Percentiles rank a stretch among this genome's conserved stretches.
Evolutionary conservation across 768 basidiomycete genomes (phyloP).

Genomic region (Tricholoma hemisulphureum): DNA sequence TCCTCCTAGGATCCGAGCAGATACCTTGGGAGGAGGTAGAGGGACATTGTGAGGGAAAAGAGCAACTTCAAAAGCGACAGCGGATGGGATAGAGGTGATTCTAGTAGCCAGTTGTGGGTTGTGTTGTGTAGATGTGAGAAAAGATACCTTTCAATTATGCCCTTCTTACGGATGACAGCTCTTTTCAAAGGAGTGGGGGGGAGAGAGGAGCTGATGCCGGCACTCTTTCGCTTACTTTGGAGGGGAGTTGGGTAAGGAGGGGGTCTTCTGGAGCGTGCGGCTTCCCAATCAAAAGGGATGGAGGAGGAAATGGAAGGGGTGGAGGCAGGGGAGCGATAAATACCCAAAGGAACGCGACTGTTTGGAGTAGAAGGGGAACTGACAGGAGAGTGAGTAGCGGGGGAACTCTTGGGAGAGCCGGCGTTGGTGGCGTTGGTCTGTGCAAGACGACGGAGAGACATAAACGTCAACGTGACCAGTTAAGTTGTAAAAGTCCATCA

Average conservation of each 20-base stretch:
- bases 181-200: conserved; percentile 44
- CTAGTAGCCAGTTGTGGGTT: conserved; percentile 32
- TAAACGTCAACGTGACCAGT: too few relatives aligned
- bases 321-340: conserved; percentile 58
- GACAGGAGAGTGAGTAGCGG: conserved; percentile 19
- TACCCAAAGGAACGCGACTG: conserved; percentile 49
- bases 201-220: conserved; percentile 28
- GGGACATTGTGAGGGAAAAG: conserved; percentile 82
- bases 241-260: conserved; percentile 72
- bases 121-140: neutral
- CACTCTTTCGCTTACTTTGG: conserved; percentile 44
- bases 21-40: conserved; percentile 62
- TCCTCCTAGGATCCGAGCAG: conserved; percentile 65
- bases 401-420: conserved; percentile 34
- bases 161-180: conserved; percentile 62
- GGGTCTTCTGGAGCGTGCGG: conserved; percentile 65
- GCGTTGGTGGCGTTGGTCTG: conserved; percentile 40
- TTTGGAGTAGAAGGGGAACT: conserved; percentile 43
- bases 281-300: conserved; percentile 84
- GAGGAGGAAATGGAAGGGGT: conserved; percentile 77
- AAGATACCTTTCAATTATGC: conserved; percentile 58
- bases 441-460: conserved; percentile 60
- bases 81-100: conserved; percentile 63
- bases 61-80: conserved; percentile 74
- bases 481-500: conserved; percentile 18